A percentile compares a stretch with the other conserved stretches of the same genome.
Conservation (phyloP, 768 basidiomycete genomes). For the Psilocybe tampanensis region DNA sequence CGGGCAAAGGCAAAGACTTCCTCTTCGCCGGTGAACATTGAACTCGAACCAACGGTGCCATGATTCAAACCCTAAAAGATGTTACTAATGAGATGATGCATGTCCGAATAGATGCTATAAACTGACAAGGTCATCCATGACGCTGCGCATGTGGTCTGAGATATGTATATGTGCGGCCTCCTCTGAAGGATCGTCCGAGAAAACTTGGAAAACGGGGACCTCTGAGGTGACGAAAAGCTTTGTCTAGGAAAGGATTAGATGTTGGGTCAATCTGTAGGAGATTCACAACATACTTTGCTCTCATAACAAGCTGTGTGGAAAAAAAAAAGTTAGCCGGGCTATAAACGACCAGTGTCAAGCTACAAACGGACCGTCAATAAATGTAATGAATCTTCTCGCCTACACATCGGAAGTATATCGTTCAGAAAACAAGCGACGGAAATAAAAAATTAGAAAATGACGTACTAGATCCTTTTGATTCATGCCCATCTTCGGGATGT, state of each 20-base stretch:
- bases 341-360: background rate
- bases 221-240: constrained; percentile 92
- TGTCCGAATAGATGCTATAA: background rate
- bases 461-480: constrained; percentile 82
- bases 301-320: constrained; percentile 78
- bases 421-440: background rate
- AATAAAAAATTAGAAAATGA: constrained; percentile 6
- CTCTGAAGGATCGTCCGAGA: constrained; percentile 66
- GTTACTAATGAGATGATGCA: constrained; percentile 2
- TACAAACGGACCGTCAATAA: constrained; percentile 77
- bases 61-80: constrained; percentile 70
- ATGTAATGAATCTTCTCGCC: constrained; percentile 96
- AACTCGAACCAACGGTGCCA: constrained; percentile 76
- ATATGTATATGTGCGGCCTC: constrained; percentile 40
- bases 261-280: background rate
- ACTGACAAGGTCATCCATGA: constrained; percentile 93
- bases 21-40: constrained; percentile 96
- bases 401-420: constrained; percentile 28
- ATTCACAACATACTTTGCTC: constrained; percentile 62
- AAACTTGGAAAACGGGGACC: constrained; percentile 88
- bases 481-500: constrained; percentile 88
- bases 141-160: constrained; percentile 86
- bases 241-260: constrained; percentile 50
- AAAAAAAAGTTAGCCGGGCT: background rate
- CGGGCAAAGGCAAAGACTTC: constrained; percentile 97